Evolutionary conservation across 495 filamentous ascomycete genomes (phyloP), one percentile per base, ranked within the genome.

Genomic region (Aeminium ludgeri): DNA sequence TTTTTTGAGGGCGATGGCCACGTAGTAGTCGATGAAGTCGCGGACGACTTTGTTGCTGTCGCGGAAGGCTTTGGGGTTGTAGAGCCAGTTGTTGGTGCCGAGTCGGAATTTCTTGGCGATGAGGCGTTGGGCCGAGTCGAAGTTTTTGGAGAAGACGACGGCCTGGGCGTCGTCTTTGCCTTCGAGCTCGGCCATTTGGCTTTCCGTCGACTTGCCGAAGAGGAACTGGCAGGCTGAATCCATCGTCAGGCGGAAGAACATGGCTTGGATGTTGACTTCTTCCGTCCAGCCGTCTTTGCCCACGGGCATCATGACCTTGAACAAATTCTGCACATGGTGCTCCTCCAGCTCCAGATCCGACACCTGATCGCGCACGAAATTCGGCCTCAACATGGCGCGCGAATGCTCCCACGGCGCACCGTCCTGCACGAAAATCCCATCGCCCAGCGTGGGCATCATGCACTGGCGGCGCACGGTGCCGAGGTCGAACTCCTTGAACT

Each of bases 191-290:
- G 41, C 38, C n/a, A 60, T 28, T 29, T 61, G 58, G 25, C 74
- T 84, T 45, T 80, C 67, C 11, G 82, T 73, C 38, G 74, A 73
- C 35, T 76, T 62, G 11, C 86, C 86, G n/a, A 93, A 68, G 27
- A 95, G 61, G 54, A 89, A 93, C 43, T 87, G 80, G 11, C 86
- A 89, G 1, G 82, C 75, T 1, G 76, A 64, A 55, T 95, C 86
- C 8, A 95, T 64, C 1, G 84, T 86, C 48, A 78, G 82, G 7
- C 82, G 70, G 64, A 82, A 86, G 56, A 87, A 77, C 15, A 86
- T 62, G 7, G 76, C 69, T 23, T 68, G 66, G 27, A 87, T 68
- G 55, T 91, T 74, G 16, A 85, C 64, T 1, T 69, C 64, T 31
- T 59, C 51, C n/a, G 50, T 63, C 59, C 45, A 66, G 43, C 50